phyloP scores from a whole-genome alignment of 2,329 filamentous ascomycete genomes.

The Fusarium decemcellulare region DNA sequence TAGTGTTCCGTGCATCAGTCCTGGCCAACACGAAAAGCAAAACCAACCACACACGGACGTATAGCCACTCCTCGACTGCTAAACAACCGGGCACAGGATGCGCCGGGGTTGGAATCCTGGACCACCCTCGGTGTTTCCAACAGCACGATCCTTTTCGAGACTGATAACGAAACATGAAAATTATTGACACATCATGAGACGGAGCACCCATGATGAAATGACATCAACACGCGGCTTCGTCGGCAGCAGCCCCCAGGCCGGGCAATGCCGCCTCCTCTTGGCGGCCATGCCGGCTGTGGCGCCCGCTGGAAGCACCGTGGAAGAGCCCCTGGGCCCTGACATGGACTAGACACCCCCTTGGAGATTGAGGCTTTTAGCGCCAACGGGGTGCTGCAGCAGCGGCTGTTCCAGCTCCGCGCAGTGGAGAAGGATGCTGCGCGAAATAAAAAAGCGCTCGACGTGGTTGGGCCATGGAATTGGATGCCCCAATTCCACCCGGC shows the following conservation, averaged over 20 bases:
- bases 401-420: too few relatives aligned
- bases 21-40: conserved; percentile 12
- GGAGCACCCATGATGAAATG: neutral
- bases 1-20: neutral
- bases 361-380: conserved; percentile 22
- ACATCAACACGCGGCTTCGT: conserved; percentile 9
- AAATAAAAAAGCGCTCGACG: conserved; percentile 40
- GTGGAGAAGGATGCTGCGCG: conserved; percentile 16
- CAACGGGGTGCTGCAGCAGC: conserved; percentile 8
- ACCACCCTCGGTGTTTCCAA: neutral
- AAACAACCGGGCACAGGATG: neutral
- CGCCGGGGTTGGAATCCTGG: neutral
- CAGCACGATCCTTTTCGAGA: neutral
- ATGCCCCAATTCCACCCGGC: conserved; percentile 25
- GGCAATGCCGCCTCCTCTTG: conserved; percentile 8
- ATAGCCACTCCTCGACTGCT: neutral
- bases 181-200: too few relatives aligned
- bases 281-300: conserved; percentile 26
- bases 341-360: conserved; percentile 12
- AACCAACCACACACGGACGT: neutral
- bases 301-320: conserved; percentile 29
- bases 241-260: neutral
- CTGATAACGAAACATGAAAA: neutral
- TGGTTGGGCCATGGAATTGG: conserved; percentile 34
- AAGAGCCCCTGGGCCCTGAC: conserved; percentile 27